Percentiles rank a stretch among this genome's conserved stretches.
These are phyloP conservation scores for Nakazawaea wyomingensis DNA, from an alignment of 805 yeast species.

Conservation along the genomic window DNA sequence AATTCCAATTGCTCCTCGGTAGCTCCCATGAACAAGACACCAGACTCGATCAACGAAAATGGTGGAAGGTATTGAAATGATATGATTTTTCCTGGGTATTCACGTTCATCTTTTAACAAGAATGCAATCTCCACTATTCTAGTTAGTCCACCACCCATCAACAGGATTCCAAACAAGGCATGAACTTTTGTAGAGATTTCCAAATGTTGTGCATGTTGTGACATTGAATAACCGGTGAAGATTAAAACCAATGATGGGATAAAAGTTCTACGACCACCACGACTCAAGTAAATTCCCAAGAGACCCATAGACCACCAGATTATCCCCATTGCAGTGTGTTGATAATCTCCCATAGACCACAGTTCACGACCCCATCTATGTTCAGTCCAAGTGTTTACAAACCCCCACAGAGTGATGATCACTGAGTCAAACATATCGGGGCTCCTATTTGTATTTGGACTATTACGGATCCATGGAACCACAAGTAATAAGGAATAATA, in stretches of 20 bases:
- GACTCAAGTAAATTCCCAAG: constrained; percentile 71
- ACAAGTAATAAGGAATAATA: constrained; percentile 60
- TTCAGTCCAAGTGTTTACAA: constrained; percentile 92
- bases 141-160: constrained; percentile 72
- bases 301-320: constrained; percentile 96
- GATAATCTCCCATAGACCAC: constrained; percentile 92
- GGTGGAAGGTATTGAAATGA: constrained; percentile 89
- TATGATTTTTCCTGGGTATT: constrained; percentile 39
- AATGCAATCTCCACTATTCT: constrained; percentile 79
- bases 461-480: constrained; percentile 67
- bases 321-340: constrained; percentile 95
- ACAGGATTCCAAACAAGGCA: constrained; percentile 73
- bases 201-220: constrained; percentile 76
- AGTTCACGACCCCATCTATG: constrained; percentile 88
- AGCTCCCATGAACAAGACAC: constrained; percentile 86
- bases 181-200: constrained; percentile 83
- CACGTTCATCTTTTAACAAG: constrained; percentile 57
- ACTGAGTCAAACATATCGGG: constrained; percentile 84
- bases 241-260: constrained; percentile 79
- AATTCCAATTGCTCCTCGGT: constrained; percentile 79
- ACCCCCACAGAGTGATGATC: constrained; percentile 85
- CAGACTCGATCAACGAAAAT: constrained; percentile 70
- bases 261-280: constrained; percentile 63
- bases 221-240: constrained; percentile 93
- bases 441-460: constrained; percentile 40